A percentile compares a stretch with the other conserved stretches of the same genome.
Evolutionary conservation across 495 filamentous ascomycete genomes (phyloP).

Genomic region (Aspergillus campestris): DNA sequence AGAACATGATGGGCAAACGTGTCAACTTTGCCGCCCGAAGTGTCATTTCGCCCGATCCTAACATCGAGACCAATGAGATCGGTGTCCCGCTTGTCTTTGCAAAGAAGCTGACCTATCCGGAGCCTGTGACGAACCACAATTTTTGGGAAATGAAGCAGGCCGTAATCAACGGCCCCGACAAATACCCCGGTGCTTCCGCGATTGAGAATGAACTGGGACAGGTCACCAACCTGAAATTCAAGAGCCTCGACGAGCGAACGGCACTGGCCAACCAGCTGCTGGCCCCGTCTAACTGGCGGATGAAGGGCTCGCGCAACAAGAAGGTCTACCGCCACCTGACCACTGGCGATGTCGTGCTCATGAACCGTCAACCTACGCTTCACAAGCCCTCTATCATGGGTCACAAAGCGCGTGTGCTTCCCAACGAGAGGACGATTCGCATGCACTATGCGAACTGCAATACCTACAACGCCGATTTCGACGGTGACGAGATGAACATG

Average conservation of each 20-base stretch:
- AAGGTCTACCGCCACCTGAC: conserved; percentile 94
- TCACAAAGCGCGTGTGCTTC: conserved; percentile 84
- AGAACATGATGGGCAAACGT: conserved; percentile 99
- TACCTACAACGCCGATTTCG: conserved; percentile 99
- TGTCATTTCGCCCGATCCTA: conserved; percentile 97
- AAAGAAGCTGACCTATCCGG: conserved; percentile 90
- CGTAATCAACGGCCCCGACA: conserved; percentile 89
- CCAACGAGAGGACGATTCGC: conserved; percentile 91
- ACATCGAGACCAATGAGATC: conserved; percentile 97
- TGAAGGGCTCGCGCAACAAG: conserved; percentile 77
- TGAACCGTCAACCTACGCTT: conserved; percentile 99
- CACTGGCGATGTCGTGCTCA: conserved; percentile 92
- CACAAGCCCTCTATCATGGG: conserved; percentile 99
- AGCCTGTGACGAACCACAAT: conserved; percentile 95
- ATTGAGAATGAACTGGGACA: conserved; percentile 95
- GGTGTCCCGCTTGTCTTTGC: conserved; percentile 97
- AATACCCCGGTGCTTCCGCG: conserved; percentile 88
- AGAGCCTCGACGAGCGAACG: conserved; percentile 74
- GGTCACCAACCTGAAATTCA: conserved; percentile 76
- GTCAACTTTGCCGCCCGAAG: conserved; percentile 97
- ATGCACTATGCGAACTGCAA: conserved; percentile 99
- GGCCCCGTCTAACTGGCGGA: conserved; percentile 69
- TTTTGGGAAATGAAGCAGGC: conserved; percentile 90
- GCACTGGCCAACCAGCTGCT: conserved; percentile 87
- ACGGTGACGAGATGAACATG: conserved; percentile 99